Conservation (phyloP, 116 monocot species). For the Phalaenopsis hybrid region DNA sequence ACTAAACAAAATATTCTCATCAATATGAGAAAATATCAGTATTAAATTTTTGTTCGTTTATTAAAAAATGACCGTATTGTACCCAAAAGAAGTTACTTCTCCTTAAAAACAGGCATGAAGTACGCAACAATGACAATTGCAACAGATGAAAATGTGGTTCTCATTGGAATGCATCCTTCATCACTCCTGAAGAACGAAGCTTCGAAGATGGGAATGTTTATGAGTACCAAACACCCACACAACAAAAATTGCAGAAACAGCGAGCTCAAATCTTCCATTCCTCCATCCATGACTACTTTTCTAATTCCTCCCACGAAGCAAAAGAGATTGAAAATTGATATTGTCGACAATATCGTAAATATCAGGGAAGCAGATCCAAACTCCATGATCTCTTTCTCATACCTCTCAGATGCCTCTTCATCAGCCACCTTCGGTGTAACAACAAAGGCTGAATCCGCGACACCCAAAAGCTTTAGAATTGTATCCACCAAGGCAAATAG, state of each 20-base stretch:
- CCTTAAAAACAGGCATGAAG: constrained; percentile 8
- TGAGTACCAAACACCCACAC: constrained; percentile 25
- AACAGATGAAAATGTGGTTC: constrained; percentile 5
- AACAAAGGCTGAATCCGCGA: constrained; percentile 20
- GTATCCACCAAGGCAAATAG: constrained; percentile 27
- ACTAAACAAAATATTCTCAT: neutral
- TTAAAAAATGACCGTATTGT: neutral
- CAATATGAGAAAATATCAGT: neutral
- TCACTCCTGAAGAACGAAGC: constrained; percentile 50
- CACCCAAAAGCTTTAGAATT: constrained; percentile 22
- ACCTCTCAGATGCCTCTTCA: constrained; percentile 28
- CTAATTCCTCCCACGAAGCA: constrained; percentile 23
- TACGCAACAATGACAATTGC: neutral
- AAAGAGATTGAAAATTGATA: constrained; percentile 43
- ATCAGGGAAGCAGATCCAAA: constrained; percentile 33
- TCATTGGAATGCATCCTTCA: constrained; percentile 26
- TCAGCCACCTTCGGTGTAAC: constrained; percentile 43
- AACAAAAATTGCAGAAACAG: constrained; percentile 34
- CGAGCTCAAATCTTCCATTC: constrained; percentile 6
- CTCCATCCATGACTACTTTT: constrained; percentile 14
- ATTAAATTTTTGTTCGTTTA: too few species aligned
- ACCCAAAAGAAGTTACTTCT: neutral
- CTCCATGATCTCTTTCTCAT: constrained; percentile 51
- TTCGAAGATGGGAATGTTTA: constrained; percentile 38
- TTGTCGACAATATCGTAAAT: constrained; percentile 27